Conservation (phyloP, 768 basidiomycete genomes). For the Lentinula edodes region DNA sequence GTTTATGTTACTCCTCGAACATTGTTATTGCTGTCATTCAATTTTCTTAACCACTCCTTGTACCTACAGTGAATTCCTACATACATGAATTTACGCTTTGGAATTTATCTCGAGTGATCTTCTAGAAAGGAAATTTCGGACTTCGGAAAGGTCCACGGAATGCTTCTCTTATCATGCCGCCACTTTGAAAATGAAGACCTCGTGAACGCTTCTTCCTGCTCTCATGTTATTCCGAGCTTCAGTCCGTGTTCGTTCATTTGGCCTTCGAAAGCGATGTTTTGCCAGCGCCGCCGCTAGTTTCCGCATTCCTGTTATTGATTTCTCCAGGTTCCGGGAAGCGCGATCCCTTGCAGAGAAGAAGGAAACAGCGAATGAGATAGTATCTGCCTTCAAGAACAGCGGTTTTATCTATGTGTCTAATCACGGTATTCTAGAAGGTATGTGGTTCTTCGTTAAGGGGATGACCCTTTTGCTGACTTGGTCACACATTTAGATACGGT, state of each 20-base stretch:
- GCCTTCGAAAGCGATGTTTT: not conserved
- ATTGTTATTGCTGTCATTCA: too few relatives aligned
- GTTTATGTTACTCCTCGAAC: too few relatives aligned
- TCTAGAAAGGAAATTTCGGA: not conserved
- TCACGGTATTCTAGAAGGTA: slow-evolving; percentile 60
- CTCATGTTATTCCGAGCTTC: slow-evolving; percentile 3
- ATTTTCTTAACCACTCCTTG: too few relatives aligned
- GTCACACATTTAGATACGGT: slow-evolving; percentile 34
- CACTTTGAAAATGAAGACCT: not conserved
- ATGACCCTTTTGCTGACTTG: not conserved
- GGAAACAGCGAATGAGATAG: slow-evolving; percentile 60
- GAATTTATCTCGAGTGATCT: too few relatives aligned
- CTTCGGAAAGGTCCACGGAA: not conserved
- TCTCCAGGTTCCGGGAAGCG: slow-evolving; percentile 56
- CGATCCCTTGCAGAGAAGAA: slow-evolving; percentile 50
- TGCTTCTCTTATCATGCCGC: not conserved
- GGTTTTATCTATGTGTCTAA: slow-evolving; percentile 76
- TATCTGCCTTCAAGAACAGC: slow-evolving; percentile 72
- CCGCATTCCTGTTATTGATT: slow-evolving; percentile 75
- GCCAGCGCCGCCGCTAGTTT: slow-evolving; percentile 23
- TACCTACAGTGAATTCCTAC: too few relatives aligned
- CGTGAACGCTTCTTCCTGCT: not conserved
- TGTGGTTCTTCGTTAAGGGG: slow-evolving; percentile 4
- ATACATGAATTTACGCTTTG: too few relatives aligned
- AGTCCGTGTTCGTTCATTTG: not conserved